A percentile compares a stretch with the other conserved stretches of the same genome.
phyloP scores from a whole-genome alignment of 2,329 filamentous ascomycete genomes.

The Sporothrix variecibatus region DNA sequence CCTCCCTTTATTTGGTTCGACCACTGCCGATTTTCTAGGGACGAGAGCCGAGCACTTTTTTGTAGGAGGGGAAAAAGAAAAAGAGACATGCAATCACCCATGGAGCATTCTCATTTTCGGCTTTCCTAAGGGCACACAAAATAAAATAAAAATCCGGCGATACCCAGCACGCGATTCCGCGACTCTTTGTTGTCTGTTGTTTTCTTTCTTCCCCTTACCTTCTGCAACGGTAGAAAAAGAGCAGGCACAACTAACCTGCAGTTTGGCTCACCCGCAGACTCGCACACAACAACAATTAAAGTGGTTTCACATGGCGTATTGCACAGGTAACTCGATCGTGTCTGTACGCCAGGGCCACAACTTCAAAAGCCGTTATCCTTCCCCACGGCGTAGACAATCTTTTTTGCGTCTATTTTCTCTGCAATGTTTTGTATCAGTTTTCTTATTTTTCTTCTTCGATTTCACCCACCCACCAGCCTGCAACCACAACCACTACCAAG shows the following conservation, averaged over 20 bases:
- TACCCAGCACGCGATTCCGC: neutral
- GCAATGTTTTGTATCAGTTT: neutral
- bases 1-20: conserved; percentile 15
- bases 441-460: neutral
- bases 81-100: neutral
- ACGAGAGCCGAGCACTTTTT: neutral
- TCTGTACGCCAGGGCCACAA: conserved; percentile 14
- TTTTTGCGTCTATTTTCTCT: neutral
- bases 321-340: conserved; percentile 25
- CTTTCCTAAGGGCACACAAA: conserved; percentile 15
- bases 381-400: conserved; percentile 2
- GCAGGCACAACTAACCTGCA: neutral
- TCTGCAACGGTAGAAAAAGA: neutral
- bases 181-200: neutral
- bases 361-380: conserved; percentile 11
- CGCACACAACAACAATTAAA: conserved; percentile 6
- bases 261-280: neutral
- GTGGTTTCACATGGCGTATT: conserved; percentile 14
- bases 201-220: neutral
- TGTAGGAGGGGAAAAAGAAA: neutral
- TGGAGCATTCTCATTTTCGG: neutral
- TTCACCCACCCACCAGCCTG: neutral
- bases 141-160: neutral
- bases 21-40: neutral
- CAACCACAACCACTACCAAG: neutral